These are phyloP conservation scores for Hymenoscyphus repandus DNA, from an alignment of 2,329 filamentous ascomycete genomes.

Conservation along the genomic window DNA sequence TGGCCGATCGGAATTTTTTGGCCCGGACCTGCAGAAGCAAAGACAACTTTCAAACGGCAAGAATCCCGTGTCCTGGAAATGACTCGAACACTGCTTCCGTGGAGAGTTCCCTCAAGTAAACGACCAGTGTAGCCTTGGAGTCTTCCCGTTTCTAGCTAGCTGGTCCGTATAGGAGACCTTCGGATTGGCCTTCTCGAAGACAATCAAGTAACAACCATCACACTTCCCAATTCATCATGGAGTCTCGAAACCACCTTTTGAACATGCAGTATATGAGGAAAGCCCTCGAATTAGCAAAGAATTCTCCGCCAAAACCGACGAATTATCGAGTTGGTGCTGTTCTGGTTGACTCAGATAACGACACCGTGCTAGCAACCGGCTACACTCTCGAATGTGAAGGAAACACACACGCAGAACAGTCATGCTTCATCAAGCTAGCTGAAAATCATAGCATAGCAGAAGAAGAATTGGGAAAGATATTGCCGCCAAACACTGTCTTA, in stretches of 20 bases:
- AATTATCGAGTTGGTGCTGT: conserved; percentile 95
- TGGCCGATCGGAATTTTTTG: too few species aligned
- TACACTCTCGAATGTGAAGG: conserved; percentile 87
- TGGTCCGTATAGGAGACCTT: too few species aligned
- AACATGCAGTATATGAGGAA: conserved; percentile 55
- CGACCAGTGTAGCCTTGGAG: too few species aligned
- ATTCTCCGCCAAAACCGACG: conserved; percentile 78
- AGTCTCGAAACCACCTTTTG: background rate
- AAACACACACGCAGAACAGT: conserved; percentile 96
- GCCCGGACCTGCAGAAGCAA: too few species aligned
- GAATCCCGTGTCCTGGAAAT: too few species aligned
- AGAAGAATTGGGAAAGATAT: conserved; percentile 44
- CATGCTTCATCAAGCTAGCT: conserved; percentile 73
- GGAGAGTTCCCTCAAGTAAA: too few species aligned
- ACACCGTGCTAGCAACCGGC: conserved; percentile 67
- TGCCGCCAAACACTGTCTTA: conserved; percentile 53
- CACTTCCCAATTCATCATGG: too few species aligned
- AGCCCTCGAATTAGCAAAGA: conserved; percentile 69
- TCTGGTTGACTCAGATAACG: conserved; percentile 56
- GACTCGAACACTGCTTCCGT: too few species aligned
- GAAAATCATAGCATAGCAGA: conserved; percentile 44
- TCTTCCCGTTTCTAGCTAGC: too few species aligned
- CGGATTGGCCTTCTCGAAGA: too few species aligned
- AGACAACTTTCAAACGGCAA: too few species aligned
- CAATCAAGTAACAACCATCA: too few species aligned